These are phyloP conservation scores for Trichophyton mentagrophytes DNA, from an alignment of 2,329 filamentous ascomycete species.

Conservation along the genomic window DNA sequence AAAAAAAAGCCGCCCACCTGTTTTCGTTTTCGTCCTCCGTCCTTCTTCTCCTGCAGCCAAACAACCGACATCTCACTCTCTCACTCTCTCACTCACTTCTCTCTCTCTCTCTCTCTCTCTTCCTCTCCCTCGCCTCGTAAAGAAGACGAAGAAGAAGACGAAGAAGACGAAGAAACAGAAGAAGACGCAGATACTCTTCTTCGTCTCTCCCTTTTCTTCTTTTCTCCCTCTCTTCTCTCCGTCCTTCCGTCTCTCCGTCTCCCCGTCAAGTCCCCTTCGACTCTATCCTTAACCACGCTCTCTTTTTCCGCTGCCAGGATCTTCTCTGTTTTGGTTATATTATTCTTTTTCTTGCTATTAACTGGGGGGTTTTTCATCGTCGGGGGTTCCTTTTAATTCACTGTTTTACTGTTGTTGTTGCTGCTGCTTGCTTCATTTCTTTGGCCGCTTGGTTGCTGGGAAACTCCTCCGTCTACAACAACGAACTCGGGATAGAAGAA, in stretches of 20 bases:
- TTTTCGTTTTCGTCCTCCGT: background rate
- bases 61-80: background rate
- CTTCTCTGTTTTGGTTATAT: conserved; percentile 11
- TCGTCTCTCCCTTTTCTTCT: background rate
- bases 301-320: conserved; percentile 5
- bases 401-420: background rate
- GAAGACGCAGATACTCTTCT: background rate
- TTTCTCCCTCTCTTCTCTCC: conserved; percentile 31
- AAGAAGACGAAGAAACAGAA: background rate
- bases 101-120: background rate
- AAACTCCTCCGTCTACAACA: too few relatives aligned
- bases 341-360: conserved; percentile 7
- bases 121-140: background rate
- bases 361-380: background rate
- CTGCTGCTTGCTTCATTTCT: background rate
- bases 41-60: background rate
- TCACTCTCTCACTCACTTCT: background rate
- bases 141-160: background rate
- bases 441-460: too few relatives aligned
- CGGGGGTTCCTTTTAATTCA: background rate
- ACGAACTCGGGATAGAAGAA: too few relatives aligned
- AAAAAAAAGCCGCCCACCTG: background rate
- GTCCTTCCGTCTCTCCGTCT: conserved; percentile 4
- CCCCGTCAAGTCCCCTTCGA: background rate
- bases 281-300: conserved; percentile 16